A percentile compares a stretch with the other conserved stretches of the same genome.
Conservation (phyloP, 306 rosid species). For the Styphnolobium japonicum region DNA sequence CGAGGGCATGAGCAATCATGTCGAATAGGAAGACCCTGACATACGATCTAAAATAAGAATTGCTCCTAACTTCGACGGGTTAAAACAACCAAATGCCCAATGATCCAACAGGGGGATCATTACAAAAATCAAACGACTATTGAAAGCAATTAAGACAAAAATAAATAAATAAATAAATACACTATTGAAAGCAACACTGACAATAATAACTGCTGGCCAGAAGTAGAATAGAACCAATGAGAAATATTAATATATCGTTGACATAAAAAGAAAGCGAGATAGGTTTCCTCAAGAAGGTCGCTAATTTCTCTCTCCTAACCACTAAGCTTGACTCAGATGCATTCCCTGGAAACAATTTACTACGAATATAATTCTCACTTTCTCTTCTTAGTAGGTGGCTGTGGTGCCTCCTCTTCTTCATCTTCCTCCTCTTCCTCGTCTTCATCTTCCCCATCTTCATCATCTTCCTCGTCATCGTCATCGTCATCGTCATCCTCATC, state of each 20-base stretch:
- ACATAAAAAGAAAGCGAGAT: slow-evolving; percentile 14
- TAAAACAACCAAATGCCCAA: not conserved
- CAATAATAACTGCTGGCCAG: not conserved
- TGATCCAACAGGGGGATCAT: not conserved
- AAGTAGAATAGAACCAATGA: slow-evolving; percentile 13
- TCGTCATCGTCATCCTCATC: slow-evolving; percentile 43
- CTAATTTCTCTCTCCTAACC: slow-evolving; percentile 36
- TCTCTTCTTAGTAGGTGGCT: slow-evolving; percentile 48
- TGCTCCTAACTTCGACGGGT: not conserved
- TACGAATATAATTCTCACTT: slow-evolving; percentile 30
- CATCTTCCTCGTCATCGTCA: not conserved
- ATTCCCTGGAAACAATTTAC: slow-evolving; percentile 26
- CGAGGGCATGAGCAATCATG: not conserved
- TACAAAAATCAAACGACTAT: not conserved
- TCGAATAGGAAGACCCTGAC: not conserved
- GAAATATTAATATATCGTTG: slow-evolving; percentile 25
- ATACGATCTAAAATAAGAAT: not conserved
- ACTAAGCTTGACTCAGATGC: slow-evolving; percentile 29
- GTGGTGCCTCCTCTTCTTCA: slow-evolving; percentile 40
- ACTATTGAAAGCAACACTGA: not conserved
- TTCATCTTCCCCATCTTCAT: not conserved
- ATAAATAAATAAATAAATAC: too few species aligned
- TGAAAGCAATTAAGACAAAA: not conserved
- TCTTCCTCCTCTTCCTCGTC: slow-evolving; percentile 33
- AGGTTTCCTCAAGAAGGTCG: slow-evolving; percentile 24